phyloP scores from a whole-genome alignment of 2,329 filamentous ascomycete genomes.

The Cytospora leucostoma region DNA sequence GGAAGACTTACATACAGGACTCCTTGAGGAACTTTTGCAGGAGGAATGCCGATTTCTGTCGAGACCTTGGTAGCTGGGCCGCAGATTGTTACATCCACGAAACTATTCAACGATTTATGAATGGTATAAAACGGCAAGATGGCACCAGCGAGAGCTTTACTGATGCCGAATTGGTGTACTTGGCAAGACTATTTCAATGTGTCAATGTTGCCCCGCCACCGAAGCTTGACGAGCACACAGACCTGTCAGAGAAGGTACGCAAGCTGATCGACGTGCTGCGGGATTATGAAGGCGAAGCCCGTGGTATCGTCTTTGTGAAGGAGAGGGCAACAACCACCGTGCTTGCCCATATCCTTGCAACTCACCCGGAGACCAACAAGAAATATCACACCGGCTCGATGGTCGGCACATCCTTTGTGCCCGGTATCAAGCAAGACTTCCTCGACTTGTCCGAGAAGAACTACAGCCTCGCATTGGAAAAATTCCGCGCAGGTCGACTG shows the following conservation, averaged over 20 bases:
- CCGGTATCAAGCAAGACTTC: constrained; percentile 44
- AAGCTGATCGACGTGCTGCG: constrained; percentile 56
- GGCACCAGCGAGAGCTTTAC: constrained; percentile 45
- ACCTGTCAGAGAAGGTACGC: constrained; percentile 59
- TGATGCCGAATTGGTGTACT: constrained; percentile 56
- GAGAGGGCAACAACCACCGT: constrained; percentile 63
- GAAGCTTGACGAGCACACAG: constrained; percentile 5
- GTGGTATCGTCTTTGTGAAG: constrained; percentile 68
- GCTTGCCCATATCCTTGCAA: constrained; percentile 57
- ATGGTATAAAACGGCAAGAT: constrained; percentile 28
- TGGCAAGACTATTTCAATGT: constrained; percentile 47
- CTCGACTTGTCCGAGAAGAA: constrained; percentile 37
- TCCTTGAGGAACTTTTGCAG: constrained; percentile 59
- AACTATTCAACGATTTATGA: constrained; percentile 43
- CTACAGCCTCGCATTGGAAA: constrained; percentile 43
- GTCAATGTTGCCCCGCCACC: constrained; percentile 6
- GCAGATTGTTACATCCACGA: constrained; percentile 64
- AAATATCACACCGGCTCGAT: constrained; percentile 56
- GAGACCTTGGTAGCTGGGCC: constrained; percentile 68
- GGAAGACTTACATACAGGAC: constrained; percentile 53
- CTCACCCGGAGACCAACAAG: constrained; percentile 49
- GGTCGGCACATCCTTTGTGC: constrained; percentile 52
- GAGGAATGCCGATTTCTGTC: constrained; percentile 52
- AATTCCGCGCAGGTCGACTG: constrained; percentile 55
- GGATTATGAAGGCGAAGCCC: constrained; percentile 42